Conservation (phyloP, 768 basidiomycete genomes). For the Sutorius australiensis region DNA sequence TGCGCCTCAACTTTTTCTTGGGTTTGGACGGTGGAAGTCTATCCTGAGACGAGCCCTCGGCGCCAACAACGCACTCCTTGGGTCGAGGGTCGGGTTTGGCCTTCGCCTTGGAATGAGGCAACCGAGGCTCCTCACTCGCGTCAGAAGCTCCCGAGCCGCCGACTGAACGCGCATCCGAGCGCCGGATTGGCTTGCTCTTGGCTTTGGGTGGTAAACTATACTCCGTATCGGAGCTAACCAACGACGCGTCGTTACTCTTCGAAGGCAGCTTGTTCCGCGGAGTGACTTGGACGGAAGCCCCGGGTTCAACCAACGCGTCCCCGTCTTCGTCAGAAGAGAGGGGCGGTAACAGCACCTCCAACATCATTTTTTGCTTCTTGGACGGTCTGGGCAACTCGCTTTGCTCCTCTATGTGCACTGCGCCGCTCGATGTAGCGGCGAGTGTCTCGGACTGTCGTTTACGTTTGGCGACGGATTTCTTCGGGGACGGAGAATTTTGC, state of each 20-base stretch:
- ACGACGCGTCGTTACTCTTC: neutral
- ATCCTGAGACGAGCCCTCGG: neutral
- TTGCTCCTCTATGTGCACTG: neutral
- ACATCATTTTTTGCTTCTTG: constrained; percentile 19
- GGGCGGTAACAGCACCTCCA: constrained; percentile 7
- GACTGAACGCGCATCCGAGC: neutral
- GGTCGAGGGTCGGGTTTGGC: neutral
- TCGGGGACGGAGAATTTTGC: neutral
- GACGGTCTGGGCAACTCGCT: constrained; percentile 5
- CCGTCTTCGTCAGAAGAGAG: constrained; percentile 13
- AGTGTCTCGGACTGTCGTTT: constrained; percentile 3
- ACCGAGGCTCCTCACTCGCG: neutral
- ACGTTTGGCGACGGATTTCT: constrained; percentile 7
- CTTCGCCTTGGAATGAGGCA: neutral
- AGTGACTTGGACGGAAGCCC: neutral
- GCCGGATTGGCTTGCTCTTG: neutral
- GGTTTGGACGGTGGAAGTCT: neutral
- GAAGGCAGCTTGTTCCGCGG: neutral
- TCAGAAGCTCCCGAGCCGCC: neutral
- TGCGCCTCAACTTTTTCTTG: constrained; percentile 1
- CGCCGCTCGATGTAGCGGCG: neutral
- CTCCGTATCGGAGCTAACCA: constrained; percentile 1
- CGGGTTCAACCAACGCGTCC: neutral
- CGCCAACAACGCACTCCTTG: neutral
- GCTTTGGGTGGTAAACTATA: constrained; percentile 1